Evolutionary conservation across 1,284 basidiomycete genomes (phyloP), one percentile per base, ranked within the genome.

Genomic region (Vanrija humicola): DNA sequence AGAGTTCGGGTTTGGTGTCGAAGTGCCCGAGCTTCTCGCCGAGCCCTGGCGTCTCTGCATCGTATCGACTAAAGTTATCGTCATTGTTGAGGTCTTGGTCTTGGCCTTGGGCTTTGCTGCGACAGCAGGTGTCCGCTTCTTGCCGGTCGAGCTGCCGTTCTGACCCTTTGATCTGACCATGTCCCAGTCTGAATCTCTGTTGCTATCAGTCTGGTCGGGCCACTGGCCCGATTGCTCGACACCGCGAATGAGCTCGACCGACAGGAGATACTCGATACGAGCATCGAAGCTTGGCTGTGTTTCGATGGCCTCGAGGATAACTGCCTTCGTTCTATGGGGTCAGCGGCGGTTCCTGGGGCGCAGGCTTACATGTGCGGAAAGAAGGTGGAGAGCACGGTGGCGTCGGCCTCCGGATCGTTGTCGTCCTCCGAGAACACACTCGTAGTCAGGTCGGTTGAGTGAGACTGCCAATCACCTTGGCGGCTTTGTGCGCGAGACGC

Each of bases 231-330:
- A 54, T 2, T 50, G 48, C 54, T 71, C 60, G 34, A 65, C 67
- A 26, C 64, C 62, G 10, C 63, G 59, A 26, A 74, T 72, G 15
- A 67, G 45, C 46, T 74, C 73, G 25, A 72, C 49, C 0, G 73
- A 74, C 1, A 74, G 62, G 4, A 74, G 66, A 47, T 69, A 58
- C 43, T 74, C 71, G 48, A 73, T 68, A 1, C 71, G 65, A 1
- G 63, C 68, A 34, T 59, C 55, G 5, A 59, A 43, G 28, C 54
- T 59, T 7, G 54, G 42, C 38, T 67, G 63, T 2, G 63, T 50
- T 9, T 58, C 43, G 0, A 72, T 48, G 0, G 68, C 69, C 5
- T 64, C 54, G 3, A 40, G 48, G 7, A 73, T 48, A 7, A 51
- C 53, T 19, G 44, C 26, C 19, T 43, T 48, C 16, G 50, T 48